Base-by-base conservation (phyloP, 2,329 filamentous ascomycete genomes). In the Clarireedia sp. region DNA sequence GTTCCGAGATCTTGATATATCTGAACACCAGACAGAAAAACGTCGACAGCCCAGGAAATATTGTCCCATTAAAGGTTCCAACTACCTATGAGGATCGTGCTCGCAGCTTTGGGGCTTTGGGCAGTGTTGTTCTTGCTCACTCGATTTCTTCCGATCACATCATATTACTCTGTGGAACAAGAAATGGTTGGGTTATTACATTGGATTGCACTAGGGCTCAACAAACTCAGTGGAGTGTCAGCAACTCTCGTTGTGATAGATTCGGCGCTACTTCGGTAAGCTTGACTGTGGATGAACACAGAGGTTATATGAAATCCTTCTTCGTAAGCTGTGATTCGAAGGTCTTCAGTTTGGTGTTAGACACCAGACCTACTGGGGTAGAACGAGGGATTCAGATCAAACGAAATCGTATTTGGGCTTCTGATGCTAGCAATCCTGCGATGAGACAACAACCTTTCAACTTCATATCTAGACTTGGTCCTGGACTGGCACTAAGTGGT, bases 351-450 rank as follows among this genome's bases (percentile, higher is more conserved):
- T 43, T 70, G 5, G 54, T 23, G n/a, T 51, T 57, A 1, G 57
- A 56, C n/a, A 33, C n/a, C 49, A 23, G 10, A 6, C 9, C 9
- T 21, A n/a, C 16, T 19, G 10, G 12, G 40, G 24, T 38, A 16
- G 21, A 47, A 29, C 24, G 16, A 45, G 38, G 16, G 21, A 48
- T 14, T 62, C 64, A 38, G 47, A 73, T 12, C 71, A 71, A 47
- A 71, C 85, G 63, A 36, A 48, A 73, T 12, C 71, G 71, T 47
- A 70, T 85, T 14, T 81, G 77, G 73, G 70, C 77, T 1, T 77
- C 77, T 2, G 78, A 82, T 61, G 72, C 72, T 1, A 72, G 71
- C 36, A 74, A 80, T 44, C 65, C 71, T 7, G 74, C 71, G 36
- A 70, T 77, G 59, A 64, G 69, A 8, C 72, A 78, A 3, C 75